Percentiles rank a stretch among this genome's conserved stretches.
Evolutionary conservation across 1,139 yeast genomes (phyloP).

Genomic region (Wickerhamiella infanticola): DNA sequence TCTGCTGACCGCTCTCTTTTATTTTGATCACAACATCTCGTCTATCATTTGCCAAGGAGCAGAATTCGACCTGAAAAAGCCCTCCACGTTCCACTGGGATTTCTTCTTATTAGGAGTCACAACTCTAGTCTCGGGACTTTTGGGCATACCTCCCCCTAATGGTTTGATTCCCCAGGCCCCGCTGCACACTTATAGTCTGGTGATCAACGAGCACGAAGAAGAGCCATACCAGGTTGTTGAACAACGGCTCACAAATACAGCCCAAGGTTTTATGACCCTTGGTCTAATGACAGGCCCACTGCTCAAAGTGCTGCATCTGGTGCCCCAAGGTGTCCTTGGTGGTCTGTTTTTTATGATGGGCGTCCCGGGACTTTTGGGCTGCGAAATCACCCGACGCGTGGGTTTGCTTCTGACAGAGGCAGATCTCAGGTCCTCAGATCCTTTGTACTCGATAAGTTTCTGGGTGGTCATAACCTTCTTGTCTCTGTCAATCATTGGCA

Average conservation of each 20-base stretch:
- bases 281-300: conserved; percentile 88
- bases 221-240: conserved; percentile 45
- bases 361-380: conserved; percentile 54
- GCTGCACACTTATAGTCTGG: conserved; percentile 65
- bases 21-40: conserved; percentile 90
- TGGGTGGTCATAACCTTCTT: conserved; percentile 40
- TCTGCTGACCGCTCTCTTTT: conserved; percentile 65
- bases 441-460: conserved; percentile 20
- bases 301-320: conserved; percentile 56
- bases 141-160: conserved; percentile 92
- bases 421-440: conserved; percentile 20
- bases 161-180: conserved; percentile 97
- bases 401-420: conserved; percentile 51
- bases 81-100: conserved; percentile 89
- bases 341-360: conserved; percentile 94
- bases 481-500: conserved; percentile 45
- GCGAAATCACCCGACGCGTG: conserved; percentile 47
- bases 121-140: conserved; percentile 70
- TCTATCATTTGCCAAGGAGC: conserved; percentile 81
- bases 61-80: conserved; percentile 67
- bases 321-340: conserved; percentile 90
- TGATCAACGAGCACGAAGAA: conserved; percentile 18
- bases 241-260: conserved; percentile 69
- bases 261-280: conserved; percentile 68
- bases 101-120: conserved; percentile 69